Evolutionary conservation across 331 rosid species (phyloP).

Genomic region (Rhamnella rubrinervis): DNA sequence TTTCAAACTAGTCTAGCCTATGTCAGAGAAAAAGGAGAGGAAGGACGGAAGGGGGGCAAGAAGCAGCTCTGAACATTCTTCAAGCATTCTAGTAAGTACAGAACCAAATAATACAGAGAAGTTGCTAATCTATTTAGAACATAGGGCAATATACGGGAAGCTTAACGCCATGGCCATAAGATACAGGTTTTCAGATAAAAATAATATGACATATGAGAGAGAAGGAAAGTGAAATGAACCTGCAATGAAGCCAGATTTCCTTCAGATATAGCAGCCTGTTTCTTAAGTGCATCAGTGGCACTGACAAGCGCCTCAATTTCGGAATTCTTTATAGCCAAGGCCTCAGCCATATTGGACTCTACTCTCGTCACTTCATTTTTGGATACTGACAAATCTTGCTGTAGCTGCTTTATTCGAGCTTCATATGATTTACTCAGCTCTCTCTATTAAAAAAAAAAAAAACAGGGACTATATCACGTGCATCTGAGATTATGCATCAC

Average conservation of each 20-base stretch:
- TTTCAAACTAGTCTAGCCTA: background rate
- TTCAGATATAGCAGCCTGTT: slow-evolving; percentile 84
- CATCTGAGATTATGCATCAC: background rate
- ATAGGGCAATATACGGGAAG: too few relatives aligned
- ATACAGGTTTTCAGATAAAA: background rate
- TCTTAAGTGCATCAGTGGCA: slow-evolving; percentile 82
- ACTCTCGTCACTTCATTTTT: slow-evolving; percentile 77
- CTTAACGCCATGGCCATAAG: too few relatives aligned
- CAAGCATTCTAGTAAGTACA: too few relatives aligned
- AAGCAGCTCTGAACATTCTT: slow-evolving; percentile 5
- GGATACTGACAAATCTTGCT: slow-evolving; percentile 68
- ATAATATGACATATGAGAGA: background rate
- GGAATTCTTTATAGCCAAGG: slow-evolving; percentile 87
- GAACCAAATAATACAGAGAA: too few relatives aligned
- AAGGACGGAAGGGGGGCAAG: too few relatives aligned
- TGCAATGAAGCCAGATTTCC: slow-evolving; percentile 90
- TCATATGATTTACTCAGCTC: slow-evolving; percentile 90
- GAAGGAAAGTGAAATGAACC: slow-evolving; percentile 44
- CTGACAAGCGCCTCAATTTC: slow-evolving; percentile 84
- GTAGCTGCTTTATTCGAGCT: slow-evolving; percentile 77
- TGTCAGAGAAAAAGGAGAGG: too few relatives aligned
- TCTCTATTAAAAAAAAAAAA: slow-evolving; percentile 55
- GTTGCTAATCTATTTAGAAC: too few relatives aligned
- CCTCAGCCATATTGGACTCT: slow-evolving; percentile 86
- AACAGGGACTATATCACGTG: slow-evolving; percentile 9